phyloP scores from a whole-genome alignment of 2,329 filamentous ascomycete species.

The Pezicula rhizophila region DNA sequence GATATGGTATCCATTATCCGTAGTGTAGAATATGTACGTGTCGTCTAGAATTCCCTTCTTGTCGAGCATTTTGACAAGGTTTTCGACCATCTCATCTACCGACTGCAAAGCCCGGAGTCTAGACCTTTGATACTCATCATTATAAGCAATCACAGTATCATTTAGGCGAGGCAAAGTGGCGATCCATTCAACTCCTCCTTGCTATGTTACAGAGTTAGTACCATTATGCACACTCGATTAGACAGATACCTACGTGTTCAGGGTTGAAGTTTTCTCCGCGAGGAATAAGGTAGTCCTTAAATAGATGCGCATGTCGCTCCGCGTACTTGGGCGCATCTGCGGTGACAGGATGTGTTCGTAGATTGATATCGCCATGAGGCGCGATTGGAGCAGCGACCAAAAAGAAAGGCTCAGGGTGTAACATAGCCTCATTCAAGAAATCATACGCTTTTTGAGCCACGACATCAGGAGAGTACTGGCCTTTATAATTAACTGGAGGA shows the following conservation, averaged over 20 bases:
- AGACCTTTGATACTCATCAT: constrained; percentile 43
- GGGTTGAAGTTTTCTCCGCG: constrained; percentile 60
- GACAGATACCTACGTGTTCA: constrained; percentile 32
- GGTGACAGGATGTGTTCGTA: constrained; percentile 6
- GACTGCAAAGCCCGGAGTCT: constrained; percentile 41
- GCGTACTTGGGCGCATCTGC: constrained; percentile 46
- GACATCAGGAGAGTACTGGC: constrained; percentile 41
- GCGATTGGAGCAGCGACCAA: constrained; percentile 57
- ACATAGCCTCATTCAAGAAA: constrained; percentile 53
- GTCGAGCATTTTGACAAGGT: constrained; percentile 35
- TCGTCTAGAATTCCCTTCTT: constrained; percentile 28
- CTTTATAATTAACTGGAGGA: constrained; percentile 44
- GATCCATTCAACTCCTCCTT: constrained; percentile 39
- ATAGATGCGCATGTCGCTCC: constrained; percentile 53
- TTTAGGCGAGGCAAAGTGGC: constrained; percentile 31
- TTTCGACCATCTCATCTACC: constrained; percentile 46
- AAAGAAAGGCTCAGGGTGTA: constrained; percentile 54
- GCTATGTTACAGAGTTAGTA: background rate
- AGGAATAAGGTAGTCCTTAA: constrained; percentile 51
- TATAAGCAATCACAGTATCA: constrained; percentile 34
- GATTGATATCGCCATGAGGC: constrained; percentile 47
- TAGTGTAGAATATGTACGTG: constrained; percentile 51
- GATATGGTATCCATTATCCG: constrained; percentile 44
- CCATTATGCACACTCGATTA: background rate
- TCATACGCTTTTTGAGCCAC: constrained; percentile 49